Base-by-base conservation (phyloP, 1,139 yeast species). In the Magnusiomyces sp. region DNA sequence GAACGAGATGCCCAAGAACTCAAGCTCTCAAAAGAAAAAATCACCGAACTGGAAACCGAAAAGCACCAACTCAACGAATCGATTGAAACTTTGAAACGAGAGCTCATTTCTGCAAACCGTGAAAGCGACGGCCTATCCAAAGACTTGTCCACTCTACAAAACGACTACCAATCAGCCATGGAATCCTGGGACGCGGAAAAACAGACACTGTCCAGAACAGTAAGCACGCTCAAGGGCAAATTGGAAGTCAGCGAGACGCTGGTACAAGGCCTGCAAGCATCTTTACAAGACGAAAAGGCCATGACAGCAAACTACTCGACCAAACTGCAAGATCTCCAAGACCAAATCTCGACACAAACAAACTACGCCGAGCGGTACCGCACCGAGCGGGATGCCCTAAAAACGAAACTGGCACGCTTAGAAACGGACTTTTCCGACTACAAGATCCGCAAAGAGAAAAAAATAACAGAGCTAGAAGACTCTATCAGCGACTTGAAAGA, bases 41-140 rank as follows among this genome's bases (percentile, higher is more conserved):
- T 61, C 59, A 27, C 72, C 70, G 43, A 65, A 67, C 46, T 67
- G 64, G 50, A 51, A 40, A 50, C 38, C 31, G 50, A 43, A 43
- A 54, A 36, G 51, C 48, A 36, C 38, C 45, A 38, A 45, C 40
- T 54, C 19, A 43, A 40, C 17, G 52, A 49, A 7, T 47, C 55
- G 14, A 38, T 52, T 5, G 55, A 52, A 40, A 64, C 71, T 1
- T 62, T 85, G 47, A 76, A 74, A 48, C 72, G 71, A 31, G 87
- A 84, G 59, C 71, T 78, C 33, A 66, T 69, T 1, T 76, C 74
- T 43, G 66, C 85, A 53, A 84, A 82, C 56, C 70, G 70, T 39
- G 95, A 87, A 62, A 79, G 87, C 60, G 90, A 83, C 54, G 69
- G 77, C 46, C 65, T 85, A 43, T 75, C 81, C 19, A 69, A 65